Percentiles rank a stretch among this genome's conserved stretches.
Conservation (phyloP, 495 filamentous ascomycete species). For the Elasticomyces elasticus region DNA sequence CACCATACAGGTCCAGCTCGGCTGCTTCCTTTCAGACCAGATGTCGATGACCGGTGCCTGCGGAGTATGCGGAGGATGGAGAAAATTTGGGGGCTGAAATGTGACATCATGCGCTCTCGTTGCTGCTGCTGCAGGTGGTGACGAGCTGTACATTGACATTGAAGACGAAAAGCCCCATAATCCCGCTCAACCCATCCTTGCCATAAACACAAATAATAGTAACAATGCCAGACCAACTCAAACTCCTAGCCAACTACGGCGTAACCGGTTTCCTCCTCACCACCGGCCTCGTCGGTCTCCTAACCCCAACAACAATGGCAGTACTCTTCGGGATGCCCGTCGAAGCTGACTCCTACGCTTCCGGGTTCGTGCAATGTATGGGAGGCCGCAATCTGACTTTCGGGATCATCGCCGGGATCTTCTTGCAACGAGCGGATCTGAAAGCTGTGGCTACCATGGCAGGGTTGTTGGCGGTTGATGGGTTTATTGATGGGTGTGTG, state of each 20-base stretch:
- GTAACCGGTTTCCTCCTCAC: neutral
- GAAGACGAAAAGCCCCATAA: too few species aligned
- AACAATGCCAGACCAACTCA: neutral
- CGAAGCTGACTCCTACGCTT: neutral
- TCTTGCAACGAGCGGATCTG: neutral
- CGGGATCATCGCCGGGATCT: neutral
- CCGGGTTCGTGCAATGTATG: neutral
- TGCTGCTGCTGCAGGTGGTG: too few species aligned
- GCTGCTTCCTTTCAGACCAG: too few species aligned
- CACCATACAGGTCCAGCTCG: too few species aligned
- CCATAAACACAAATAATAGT: neutral
- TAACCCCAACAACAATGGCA: neutral
- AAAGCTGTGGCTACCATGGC: neutral
- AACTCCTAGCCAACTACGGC: neutral
- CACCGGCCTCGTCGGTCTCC: neutral
- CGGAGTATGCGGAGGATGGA: too few species aligned
- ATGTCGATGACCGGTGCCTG: too few species aligned
- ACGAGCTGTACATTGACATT: too few species aligned
- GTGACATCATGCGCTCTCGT: too few species aligned
- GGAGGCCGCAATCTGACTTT: conserved; percentile 1
- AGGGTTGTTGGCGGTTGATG: neutral
- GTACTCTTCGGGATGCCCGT: neutral
- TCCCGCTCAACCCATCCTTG: neutral
- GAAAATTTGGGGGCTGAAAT: too few species aligned
- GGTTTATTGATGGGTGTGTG: neutral